Base-by-base conservation (phyloP, 2,329 filamentous ascomycete species). In the Fusarium burgessii region DNA sequence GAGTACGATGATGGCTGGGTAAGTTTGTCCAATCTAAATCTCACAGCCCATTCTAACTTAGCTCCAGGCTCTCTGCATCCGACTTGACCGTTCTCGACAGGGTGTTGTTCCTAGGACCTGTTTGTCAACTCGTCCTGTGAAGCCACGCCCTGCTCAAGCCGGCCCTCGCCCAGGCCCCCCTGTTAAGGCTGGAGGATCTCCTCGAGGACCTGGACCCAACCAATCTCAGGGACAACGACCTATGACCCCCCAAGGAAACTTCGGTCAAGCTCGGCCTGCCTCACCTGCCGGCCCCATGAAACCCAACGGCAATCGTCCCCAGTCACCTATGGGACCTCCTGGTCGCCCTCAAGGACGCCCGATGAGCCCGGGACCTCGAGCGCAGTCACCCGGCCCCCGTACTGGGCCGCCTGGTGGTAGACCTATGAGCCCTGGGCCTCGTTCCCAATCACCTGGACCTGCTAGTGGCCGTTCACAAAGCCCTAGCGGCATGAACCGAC, bases 1-100 rank as follows among this genome's bases (percentile, higher is more conserved):
- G 95, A 97, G 82, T 99, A 98, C 77, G 96, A 99, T 78, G 96
- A 99, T 82, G 96, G 96, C 77, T 99, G 96, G 96, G 93, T 95
- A 88, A 88, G 92, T 42, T 29, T 12, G 25, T 12, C 13, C 25
- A 18, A 12, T 18, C 13, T 7, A 38, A 18, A 14, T 41, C 38
- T 41, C n/a, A 29, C 12, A 51, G 11, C 47, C 23, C 43, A 20
- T 60, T 73, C 79, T 81, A 80, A 82, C 77, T 74, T 75, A 75
- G 63, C 49, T 64, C 5, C 71, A 95, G 93, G 93, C 95, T 77
- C 93, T 98, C 59, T 98, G 94, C 81, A 92, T 94, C 74, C 92
- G 92, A 72, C 91, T 98, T 76, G 95, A 98, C 81, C 92, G 94
- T 71, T 95, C 94, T 66, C 88, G 93, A 76, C 95, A 98, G 84